Evolutionary conservation across 2,329 filamentous ascomycete species (phyloP).

Genomic region (Aspergillus sp.): DNA sequence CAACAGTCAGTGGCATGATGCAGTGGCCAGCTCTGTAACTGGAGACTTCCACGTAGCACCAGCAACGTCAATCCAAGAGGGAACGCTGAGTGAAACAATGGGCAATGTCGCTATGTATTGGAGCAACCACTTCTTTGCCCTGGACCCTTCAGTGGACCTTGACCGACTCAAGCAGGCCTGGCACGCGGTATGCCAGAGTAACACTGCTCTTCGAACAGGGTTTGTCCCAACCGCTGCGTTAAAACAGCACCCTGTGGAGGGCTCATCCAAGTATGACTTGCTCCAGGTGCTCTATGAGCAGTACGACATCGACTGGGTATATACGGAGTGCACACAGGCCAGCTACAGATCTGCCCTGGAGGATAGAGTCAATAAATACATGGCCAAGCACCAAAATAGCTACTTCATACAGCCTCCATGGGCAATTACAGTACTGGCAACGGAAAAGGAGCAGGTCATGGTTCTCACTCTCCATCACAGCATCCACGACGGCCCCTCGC

Average conservation of each 20-base stretch:
- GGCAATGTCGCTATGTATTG: constrained; percentile 38
- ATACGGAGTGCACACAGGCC: background rate
- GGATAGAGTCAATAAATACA: constrained; percentile 22
- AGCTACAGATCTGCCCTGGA: constrained; percentile 11
- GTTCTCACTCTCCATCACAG: constrained; percentile 39
- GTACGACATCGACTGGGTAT: constrained; percentile 26
- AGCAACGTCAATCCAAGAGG: constrained; percentile 39
- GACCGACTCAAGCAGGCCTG: constrained; percentile 34
- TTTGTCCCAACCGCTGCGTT: constrained; percentile 32
- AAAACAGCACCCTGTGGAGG: background rate
- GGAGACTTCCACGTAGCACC: constrained; percentile 25
- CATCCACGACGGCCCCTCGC: constrained; percentile 33
- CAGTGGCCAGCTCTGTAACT: constrained; percentile 10
- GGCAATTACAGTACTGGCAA: constrained; percentile 37
- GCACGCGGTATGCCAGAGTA: constrained; percentile 27
- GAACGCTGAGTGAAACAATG: constrained; percentile 42
- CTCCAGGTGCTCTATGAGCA: constrained; percentile 29
- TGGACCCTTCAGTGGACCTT: constrained; percentile 28
- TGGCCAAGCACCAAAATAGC: constrained; percentile 24
- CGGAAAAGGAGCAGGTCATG: constrained; percentile 26
- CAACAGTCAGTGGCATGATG: constrained; percentile 20
- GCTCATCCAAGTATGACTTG: constrained; percentile 12
- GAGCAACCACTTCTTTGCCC: constrained; percentile 39
- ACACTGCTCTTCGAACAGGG: constrained; percentile 38
- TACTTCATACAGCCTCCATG: constrained; percentile 36